A percentile compares a stretch with the other conserved stretches of the same genome.
These are phyloP conservation scores for Melocanna baccifera DNA, from an alignment of 176 grass and related monocot genomes.

Conservation along the genomic window DNA sequence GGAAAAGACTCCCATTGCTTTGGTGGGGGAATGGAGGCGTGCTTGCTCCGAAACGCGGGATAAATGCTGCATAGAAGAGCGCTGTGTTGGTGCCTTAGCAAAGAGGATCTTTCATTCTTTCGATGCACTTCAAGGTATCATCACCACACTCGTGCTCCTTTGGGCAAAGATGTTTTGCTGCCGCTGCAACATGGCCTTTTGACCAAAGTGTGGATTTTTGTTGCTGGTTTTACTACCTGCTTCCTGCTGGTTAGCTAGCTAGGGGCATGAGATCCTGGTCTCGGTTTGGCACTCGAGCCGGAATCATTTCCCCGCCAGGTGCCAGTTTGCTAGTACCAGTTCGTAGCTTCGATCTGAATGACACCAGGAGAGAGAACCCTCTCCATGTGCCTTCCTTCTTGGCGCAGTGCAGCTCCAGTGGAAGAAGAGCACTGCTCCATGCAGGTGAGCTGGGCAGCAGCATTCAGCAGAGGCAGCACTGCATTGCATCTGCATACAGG, in stretches of 20 bases:
- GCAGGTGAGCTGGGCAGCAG: background rate
- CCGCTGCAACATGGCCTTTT: conserved; percentile 26
- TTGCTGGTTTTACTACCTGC: conserved; percentile 22
- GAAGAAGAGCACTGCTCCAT: background rate
- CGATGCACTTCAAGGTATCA: conserved; percentile 20
- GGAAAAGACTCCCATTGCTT: background rate
- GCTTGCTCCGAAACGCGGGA: conserved; percentile 3
- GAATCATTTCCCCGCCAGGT: background rate
- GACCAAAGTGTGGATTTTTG: conserved; percentile 40
- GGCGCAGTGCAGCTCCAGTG: background rate
- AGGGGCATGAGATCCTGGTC: background rate
- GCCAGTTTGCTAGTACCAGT: background rate
- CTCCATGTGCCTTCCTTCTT: background rate
- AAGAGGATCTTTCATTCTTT: conserved; percentile 39
- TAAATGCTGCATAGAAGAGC: background rate
- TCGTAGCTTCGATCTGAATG: conserved; percentile 10
- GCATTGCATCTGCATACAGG: background rate
- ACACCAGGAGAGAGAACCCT: background rate
- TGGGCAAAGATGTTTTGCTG: conserved; percentile 41
- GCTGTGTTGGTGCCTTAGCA: conserved; percentile 20
- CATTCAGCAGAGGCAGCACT: background rate
- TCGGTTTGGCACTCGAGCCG: background rate
- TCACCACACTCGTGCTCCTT: background rate
- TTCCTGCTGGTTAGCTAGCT: background rate
- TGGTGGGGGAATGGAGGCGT: background rate